Evolutionary conservation across 2,329 filamentous ascomycete species (phyloP), one percentile per base, ranked within the genome.

Genomic region (Fusarium oxysporum): DNA sequence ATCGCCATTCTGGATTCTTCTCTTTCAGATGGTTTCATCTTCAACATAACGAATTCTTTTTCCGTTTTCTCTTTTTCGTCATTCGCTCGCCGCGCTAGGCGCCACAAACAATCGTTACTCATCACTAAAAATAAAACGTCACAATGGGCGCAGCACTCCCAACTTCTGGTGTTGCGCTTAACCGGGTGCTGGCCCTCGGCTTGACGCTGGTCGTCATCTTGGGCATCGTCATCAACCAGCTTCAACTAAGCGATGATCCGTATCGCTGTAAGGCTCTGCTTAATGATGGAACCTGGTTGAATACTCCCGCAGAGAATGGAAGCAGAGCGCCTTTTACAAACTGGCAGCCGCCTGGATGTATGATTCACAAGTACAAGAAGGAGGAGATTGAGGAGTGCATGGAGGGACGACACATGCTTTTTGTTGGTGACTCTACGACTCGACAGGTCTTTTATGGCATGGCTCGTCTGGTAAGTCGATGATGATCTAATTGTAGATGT

Each of bases 281-380:
- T 6, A 83, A 83, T 32, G 79, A 83, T 68, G 89, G 89, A 48
- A 80, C 81, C 70, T 91, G 89, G 88, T 62, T 78, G 69, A 78
- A 76, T 69, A 79, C 79, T 33, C 80, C 76, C 41, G 77, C 78
- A 59, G 70, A 67, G 41, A 75, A 78, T 74, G 76, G 77, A 74
- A 72, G 74, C 73, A 67, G 63, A 76, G 47, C 73, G 76, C 57
- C 77, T 8, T 86, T 85, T 69, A 80, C 83, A 44, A 83, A 85
- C 70, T 92, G 90, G 90, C 87, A 90, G 67, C 87, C 89, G 8
- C 82, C 83, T 28, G 87, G 88, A 38, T 92, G 90, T 79, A 86
- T 88, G 65, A 82, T 91, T 78, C 86, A 88, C 68, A 81, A 86
- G 67, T 91, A 91, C 80, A 83, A 84, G 35, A 77, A 79, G 23